Evolutionary conservation across 2,329 filamentous ascomycete species (phyloP).

Genomic region (Aspergillus pseudonomiae): DNA sequence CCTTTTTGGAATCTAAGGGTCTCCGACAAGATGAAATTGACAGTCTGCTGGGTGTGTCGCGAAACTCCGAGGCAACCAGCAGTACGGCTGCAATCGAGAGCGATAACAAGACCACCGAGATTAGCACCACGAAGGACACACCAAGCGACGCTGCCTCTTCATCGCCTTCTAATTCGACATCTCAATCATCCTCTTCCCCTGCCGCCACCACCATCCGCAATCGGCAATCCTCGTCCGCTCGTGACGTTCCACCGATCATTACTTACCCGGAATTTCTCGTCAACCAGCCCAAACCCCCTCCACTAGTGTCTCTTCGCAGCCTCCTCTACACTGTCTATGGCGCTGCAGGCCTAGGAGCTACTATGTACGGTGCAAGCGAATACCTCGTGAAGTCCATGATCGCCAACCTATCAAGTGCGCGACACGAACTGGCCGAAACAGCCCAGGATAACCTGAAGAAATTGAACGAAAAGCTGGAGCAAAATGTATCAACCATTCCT

Average conservation of each 20-base stretch:
- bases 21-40: slow-evolving; percentile 69
- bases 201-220: slow-evolving; percentile 15
- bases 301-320: slow-evolving; percentile 61
- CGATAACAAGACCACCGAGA: slow-evolving; percentile 10
- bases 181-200: slow-evolving; percentile 4
- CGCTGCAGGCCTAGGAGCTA: slow-evolving; percentile 57
- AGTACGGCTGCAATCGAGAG: slow-evolving; percentile 16
- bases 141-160: slow-evolving; percentile 7
- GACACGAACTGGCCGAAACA: slow-evolving; percentile 60
- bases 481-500: slow-evolving; percentile 57
- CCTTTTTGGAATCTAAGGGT: slow-evolving; percentile 78
- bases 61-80: slow-evolving; percentile 33
- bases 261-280: slow-evolving; percentile 69
- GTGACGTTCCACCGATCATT: slow-evolving; percentile 62
- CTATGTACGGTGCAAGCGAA: slow-evolving; percentile 61
- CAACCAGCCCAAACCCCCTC: slow-evolving; percentile 60
- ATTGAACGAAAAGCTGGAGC: slow-evolving; percentile 59
- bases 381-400: slow-evolving; percentile 63
- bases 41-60: slow-evolving; percentile 58
- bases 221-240: slow-evolving; percentile 26
- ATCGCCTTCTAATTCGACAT: not conserved
- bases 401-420: slow-evolving; percentile 54
- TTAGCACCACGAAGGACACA: not conserved
- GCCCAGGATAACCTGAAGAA: slow-evolving; percentile 55
- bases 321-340: slow-evolving; percentile 61